Evolutionary conservation across 2,329 filamentous ascomycete genomes (phyloP), one percentile per base, ranked within the genome.

Genomic region (Verticillium tricorpus): DNA sequence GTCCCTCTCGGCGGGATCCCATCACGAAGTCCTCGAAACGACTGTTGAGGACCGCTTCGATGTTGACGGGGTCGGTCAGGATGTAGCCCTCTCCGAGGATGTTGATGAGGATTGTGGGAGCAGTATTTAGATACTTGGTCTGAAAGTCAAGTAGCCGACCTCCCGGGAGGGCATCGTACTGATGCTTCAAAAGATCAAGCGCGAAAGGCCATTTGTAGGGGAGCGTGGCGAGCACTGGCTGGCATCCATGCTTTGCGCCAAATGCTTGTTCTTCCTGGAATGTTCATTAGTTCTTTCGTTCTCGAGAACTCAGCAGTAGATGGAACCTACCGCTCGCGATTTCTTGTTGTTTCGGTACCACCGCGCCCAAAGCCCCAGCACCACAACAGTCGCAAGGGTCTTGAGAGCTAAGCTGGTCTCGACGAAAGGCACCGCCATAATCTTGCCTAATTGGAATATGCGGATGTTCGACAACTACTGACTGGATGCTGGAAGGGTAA

Each of bases 201-300:
- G 39, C 60, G 40, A 58, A 55, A 11, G 60, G 60, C 60, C 60
- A 61, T 40, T 58, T 61, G 54, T 61, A 58, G 6, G 60, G 55
- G 7, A 61, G n/a, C 14, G 25, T 58, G 25, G 60, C 60, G 25
- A 39, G n/a, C 19, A 58, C 45, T 9, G 60, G 56, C 19, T 59
- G 60, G 17, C 60, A 61, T 25, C 56, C 60, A 54, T 61, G 60
- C 25, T 55, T n/a, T 12, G 56, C 37, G 17, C 15, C 56, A 22
- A 61, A 35, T 19, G 37, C 60, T 7, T 57, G 25, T 58, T 59
- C 60, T 50, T 61, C 60, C 60, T 57, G 15, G 28, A 5, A 28
- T 28, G 28, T 5, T 28, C 28, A 28, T 28, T 5, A 28, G 28
- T 28, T 28, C 28, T 6, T 28, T 28, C 28, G 28, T 28, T 28